These are phyloP conservation scores for Eustoma russellianum DNA, from an alignment of 257 asterid species.

Conservation along the genomic window DNA sequence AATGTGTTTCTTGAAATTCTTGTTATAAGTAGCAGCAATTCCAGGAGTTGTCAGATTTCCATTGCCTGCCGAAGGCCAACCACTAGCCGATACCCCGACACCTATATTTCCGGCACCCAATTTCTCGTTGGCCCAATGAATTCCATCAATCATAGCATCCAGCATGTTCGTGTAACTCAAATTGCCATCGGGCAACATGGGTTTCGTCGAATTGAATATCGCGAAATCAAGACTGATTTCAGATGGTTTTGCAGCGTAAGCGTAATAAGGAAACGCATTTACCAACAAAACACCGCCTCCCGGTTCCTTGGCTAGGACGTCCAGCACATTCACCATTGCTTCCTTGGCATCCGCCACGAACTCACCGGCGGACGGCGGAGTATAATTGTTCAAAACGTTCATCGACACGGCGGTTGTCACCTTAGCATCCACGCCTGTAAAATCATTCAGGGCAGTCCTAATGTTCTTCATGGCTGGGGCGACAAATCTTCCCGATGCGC, in stretches of 20 bases:
- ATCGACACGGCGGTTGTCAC: background rate
- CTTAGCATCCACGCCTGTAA: background rate
- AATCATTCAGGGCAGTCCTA: background rate
- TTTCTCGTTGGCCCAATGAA: conserved; percentile 33
- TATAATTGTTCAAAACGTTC: background rate
- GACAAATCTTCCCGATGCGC: background rate
- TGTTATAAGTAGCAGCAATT: conserved; percentile 16
- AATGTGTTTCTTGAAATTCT: background rate
- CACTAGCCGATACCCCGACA: conserved; percentile 29
- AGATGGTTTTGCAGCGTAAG: background rate
- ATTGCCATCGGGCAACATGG: background rate
- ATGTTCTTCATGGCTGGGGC: conserved; percentile 5
- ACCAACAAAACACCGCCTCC: conserved; percentile 18
- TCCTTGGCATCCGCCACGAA: background rate
- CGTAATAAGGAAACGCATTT: conserved; percentile 41
- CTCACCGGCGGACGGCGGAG: conserved; percentile 3
- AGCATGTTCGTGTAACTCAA: conserved; percentile 23
- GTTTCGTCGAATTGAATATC: conserved; percentile 4
- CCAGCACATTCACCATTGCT: background rate
- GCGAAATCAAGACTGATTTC: conserved; percentile 19
- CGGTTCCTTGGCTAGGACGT: background rate
- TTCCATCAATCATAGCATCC: conserved; percentile 32
- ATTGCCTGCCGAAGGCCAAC: conserved; percentile 30
- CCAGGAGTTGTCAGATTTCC: conserved; percentile 3
- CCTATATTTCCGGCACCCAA: conserved; percentile 14